Percentiles rank a stretch among this genome's conserved stretches.
phyloP scores from a whole-genome alignment of 2,329 filamentous ascomycete species.

The Cladosporium sp. region DNA sequence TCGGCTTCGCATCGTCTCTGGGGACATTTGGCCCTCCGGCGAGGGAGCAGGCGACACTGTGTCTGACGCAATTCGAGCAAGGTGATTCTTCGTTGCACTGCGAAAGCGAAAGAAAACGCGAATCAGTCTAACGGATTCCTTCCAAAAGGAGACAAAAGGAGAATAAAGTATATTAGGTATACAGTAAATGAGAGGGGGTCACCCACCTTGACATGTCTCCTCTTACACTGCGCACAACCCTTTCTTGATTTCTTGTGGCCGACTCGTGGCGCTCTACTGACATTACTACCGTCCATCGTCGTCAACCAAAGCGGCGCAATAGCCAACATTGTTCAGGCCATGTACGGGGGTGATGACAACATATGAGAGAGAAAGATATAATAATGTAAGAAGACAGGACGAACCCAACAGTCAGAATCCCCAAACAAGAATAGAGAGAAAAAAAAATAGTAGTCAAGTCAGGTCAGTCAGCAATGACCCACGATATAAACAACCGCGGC shows the following conservation, averaged over 20 bases:
- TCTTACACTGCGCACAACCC: conserved; percentile 31
- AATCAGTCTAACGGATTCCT: not conserved
- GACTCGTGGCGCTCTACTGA: conserved; percentile 26
- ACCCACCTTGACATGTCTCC: conserved; percentile 29
- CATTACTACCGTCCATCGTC: conserved; percentile 14
- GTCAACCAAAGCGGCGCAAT: conserved; percentile 12
- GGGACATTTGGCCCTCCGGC: conserved; percentile 28
- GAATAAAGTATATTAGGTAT: no score
- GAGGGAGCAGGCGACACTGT: conserved; percentile 27
- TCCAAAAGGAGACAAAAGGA: no score
- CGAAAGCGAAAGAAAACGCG: conserved; percentile 4
- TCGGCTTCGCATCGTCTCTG: conserved; percentile 25
- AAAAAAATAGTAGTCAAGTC: no score
- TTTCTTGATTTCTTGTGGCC: conserved; percentile 27
- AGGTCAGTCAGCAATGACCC: not conserved
- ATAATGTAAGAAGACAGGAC: no score
- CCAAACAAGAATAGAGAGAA: not conserved
- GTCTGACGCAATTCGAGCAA: conserved; percentile 28
- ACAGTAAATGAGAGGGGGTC: not conserved
- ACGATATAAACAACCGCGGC: not conserved
- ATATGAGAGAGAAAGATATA: not conserved
- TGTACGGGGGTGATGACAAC: not conserved
- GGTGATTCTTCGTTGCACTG: conserved; percentile 30
- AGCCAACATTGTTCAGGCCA: conserved; percentile 9
- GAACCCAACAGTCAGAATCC: not conserved